Evolutionary conservation across 768 basidiomycete genomes (phyloP).

Genomic region (Mrakia frigida): DNA sequence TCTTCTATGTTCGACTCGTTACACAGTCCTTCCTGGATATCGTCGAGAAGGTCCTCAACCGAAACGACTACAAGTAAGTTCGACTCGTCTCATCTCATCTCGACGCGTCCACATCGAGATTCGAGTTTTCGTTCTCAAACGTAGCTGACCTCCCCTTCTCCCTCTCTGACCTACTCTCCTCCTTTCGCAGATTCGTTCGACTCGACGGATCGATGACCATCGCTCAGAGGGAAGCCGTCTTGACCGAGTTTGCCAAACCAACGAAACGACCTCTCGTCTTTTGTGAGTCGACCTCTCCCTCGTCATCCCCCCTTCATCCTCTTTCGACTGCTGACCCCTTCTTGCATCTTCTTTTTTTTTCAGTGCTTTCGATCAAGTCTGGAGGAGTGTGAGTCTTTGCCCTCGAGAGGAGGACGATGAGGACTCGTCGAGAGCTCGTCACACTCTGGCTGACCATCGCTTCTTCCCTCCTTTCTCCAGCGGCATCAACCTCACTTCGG

Average conservation of each 20-base stretch:
- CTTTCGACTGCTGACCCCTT: background rate
- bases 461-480: background rate
- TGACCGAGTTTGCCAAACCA: conserved; percentile 68
- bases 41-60: conserved; percentile 63
- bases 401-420: background rate
- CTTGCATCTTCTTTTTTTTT: background rate
- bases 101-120: background rate
- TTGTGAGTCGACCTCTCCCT: conserved; percentile 2
- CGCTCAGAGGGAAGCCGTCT: conserved; percentile 67
- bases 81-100: conserved; percentile 49
- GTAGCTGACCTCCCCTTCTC: background rate
- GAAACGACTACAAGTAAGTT: conserved; percentile 53
- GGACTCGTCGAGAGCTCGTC: background rate
- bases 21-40: conserved; percentile 73
- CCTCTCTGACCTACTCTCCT: background rate
- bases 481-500: conserved; percentile 33
- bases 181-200: conserved; percentile 49
- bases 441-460: background rate
- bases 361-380: conserved; percentile 23
- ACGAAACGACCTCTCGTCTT: conserved; percentile 56
- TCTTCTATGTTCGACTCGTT: no score
- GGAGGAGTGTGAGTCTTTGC: background rate
- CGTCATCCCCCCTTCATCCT: background rate
- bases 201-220: conserved; percentile 92
- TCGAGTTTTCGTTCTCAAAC: background rate